Conservation (phyloP, 1,284 basidiomycete genomes). For the Apiotrichum gamsii region DNA sequence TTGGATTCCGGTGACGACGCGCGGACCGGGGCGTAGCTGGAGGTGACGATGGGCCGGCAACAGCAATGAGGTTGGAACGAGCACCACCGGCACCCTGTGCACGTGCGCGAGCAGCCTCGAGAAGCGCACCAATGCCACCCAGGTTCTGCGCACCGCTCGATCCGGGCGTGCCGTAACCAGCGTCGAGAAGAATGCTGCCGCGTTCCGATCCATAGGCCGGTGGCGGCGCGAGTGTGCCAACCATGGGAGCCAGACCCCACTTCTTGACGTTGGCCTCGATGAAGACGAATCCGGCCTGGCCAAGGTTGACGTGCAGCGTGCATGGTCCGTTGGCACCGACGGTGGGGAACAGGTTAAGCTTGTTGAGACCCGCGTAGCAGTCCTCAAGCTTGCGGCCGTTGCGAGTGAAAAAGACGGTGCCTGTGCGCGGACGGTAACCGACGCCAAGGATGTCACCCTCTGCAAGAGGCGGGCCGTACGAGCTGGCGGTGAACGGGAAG, state of each 20-base stretch:
- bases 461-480: constrained; percentile 77
- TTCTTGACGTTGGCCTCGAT: constrained; percentile 99
- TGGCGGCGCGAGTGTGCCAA: constrained; percentile 88
- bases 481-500: constrained; percentile 83
- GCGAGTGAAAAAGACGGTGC: constrained; percentile 94
- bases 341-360: constrained; percentile 89
- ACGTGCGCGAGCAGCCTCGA: constrained; percentile 39
- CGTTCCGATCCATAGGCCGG: constrained; percentile 92
- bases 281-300: constrained; percentile 92
- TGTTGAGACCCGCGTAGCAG: constrained; percentile 78
- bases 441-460: constrained; percentile 93
- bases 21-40: constrained; percentile 14
- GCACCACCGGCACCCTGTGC: constrained; percentile 5
- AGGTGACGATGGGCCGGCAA: constrained; percentile 2
- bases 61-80: not conserved
- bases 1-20: constrained; percentile 27
- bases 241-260: constrained; percentile 91
- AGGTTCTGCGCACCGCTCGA: constrained; percentile 16
- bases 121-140: constrained; percentile 26
- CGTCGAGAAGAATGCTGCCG: constrained; percentile 86
- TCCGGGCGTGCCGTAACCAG: constrained; percentile 54
- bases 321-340: constrained; percentile 90
- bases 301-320: constrained; percentile 89
- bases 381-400: constrained; percentile 94
- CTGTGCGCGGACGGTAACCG: constrained; percentile 84